These are phyloP conservation scores for Scutellaria minor DNA, from an alignment of 257 asterid genomes.

Conservation along the genomic window DNA sequence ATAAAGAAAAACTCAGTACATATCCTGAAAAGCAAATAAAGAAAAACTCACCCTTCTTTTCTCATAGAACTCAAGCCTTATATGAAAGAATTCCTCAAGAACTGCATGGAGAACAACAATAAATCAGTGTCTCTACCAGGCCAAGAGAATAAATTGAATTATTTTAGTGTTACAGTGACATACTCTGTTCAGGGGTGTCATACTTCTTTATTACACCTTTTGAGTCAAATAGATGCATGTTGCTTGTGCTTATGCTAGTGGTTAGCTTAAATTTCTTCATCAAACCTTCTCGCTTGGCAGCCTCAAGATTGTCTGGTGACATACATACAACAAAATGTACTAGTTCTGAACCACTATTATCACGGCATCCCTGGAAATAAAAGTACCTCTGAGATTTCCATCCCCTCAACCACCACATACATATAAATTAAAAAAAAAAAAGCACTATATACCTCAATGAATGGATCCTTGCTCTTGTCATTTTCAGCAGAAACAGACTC, in stretches of 20 bases:
- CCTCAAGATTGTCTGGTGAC: constrained; percentile 59
- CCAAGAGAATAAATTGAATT: neutral
- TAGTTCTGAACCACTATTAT: constrained; percentile 67
- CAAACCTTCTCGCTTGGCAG: constrained; percentile 75
- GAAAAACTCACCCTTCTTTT: constrained; percentile 71
- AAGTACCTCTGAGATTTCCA: constrained; percentile 18
- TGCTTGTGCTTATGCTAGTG: constrained; percentile 73
- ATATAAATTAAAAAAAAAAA: neutral
- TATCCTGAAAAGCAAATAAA: neutral
- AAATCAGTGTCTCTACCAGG: neutral
- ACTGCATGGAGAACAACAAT: constrained; percentile 56
- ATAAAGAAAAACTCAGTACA: constrained; percentile 33
- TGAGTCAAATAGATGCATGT: constrained; percentile 95
- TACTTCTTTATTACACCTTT: constrained; percentile 84
- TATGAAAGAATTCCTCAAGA: constrained; percentile 79
- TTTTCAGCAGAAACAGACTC: constrained; percentile 73
- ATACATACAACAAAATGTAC: constrained; percentile 65
- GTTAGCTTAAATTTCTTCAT: constrained; percentile 82
- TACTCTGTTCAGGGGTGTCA: constrained; percentile 95
- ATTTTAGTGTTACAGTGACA: constrained; percentile 26
- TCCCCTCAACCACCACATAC: neutral
- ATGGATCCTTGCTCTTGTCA: constrained; percentile 79
- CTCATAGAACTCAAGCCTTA: constrained; percentile 82
- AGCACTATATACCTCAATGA: constrained; percentile 62
- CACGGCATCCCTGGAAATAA: constrained; percentile 59